phyloP scores from a whole-genome alignment of 345 rosid genomes.

The Gossypium mustelinum region DNA sequence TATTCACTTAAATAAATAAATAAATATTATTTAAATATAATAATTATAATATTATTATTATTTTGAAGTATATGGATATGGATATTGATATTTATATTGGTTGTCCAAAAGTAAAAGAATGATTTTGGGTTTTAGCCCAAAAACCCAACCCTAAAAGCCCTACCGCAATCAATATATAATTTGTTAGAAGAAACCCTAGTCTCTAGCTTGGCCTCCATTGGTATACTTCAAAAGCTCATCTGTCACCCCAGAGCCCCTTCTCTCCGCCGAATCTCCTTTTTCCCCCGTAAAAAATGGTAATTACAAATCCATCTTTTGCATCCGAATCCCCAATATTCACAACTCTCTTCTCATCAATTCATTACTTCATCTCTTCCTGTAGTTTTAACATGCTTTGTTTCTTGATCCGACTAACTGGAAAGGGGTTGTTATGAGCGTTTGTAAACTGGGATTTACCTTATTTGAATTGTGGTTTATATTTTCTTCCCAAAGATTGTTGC shows the following conservation, averaged over 20 bases:
- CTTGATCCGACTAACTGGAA: background rate
- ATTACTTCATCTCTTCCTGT: background rate
- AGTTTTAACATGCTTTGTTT: background rate
- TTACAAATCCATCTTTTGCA: background rate
- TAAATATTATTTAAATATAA: too few species aligned
- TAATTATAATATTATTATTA: too few species aligned
- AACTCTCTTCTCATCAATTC: background rate
- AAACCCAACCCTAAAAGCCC: background rate
- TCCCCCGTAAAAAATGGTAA: constrained; percentile 3
- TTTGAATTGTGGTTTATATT: background rate
- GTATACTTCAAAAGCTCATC: background rate
- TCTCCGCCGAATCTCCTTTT: background rate
- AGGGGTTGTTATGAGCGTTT: background rate
- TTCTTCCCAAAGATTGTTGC: background rate
- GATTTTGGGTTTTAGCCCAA: background rate
- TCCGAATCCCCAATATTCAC: background rate
- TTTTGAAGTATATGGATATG: too few species aligned
- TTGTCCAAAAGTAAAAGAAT: background rate
- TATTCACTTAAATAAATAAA: too few species aligned
- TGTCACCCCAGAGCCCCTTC: background rate
- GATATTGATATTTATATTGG: background rate
- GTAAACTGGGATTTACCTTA: background rate
- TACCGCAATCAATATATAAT: background rate
- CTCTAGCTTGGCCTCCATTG: background rate
- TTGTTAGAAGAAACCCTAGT: background rate